Evolutionary conservation across 352 stramenopile genomes (phyloP), one percentile per base, ranked within the genome.

Genomic region (Phytophthora fragariaefolia): DNA sequence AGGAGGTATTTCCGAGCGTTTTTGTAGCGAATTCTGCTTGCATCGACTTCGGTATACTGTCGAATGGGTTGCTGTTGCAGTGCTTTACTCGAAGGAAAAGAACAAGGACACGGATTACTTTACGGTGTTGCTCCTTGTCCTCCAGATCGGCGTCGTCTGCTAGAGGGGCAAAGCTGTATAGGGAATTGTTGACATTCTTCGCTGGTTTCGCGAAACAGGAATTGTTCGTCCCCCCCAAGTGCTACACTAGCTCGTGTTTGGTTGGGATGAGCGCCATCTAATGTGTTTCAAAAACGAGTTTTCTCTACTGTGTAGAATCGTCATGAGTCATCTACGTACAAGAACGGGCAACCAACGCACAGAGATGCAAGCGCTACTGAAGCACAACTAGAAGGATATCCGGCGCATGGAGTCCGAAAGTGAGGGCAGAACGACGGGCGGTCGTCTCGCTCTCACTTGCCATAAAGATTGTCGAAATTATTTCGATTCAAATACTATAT

Each of bases 331-430:
- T 4, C 10, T 17, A 8, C 36, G 36, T 18, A 27, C 52, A 10
- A 10, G 52, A 4, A 63, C 43, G 15, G 30, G 56, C 30, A 55
- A 54, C 15, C 28, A 20, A 5, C 55, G 55, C 22, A 28, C 42
- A 1, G 55, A 55, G 43, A 55, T 55, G 46, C 57, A 58, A 22
- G 57, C 57, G 1, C 6, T 64, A 17, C 9, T 57, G 32, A 64
- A 43, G 17, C 47, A 64, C 10, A 57, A 64, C 34, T 7, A 18
- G 9, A 42, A 57, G 6, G 24, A 58, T 17, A 58, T 64, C 17
- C 23, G 13, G 17, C 32, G 26, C 15, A 65, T 58, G 34, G 27
- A 62, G 27, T n/a, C n/a, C n/a, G n/a, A n/a, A n/a, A n/a, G n/a
- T n/a, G n/a, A n/a, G n/a, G n/a, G n/a, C n/a, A n/a, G n/a, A n/a